Conservation (phyloP, 1,139 yeast genomes). For the Meyerozyma sp. region DNA sequence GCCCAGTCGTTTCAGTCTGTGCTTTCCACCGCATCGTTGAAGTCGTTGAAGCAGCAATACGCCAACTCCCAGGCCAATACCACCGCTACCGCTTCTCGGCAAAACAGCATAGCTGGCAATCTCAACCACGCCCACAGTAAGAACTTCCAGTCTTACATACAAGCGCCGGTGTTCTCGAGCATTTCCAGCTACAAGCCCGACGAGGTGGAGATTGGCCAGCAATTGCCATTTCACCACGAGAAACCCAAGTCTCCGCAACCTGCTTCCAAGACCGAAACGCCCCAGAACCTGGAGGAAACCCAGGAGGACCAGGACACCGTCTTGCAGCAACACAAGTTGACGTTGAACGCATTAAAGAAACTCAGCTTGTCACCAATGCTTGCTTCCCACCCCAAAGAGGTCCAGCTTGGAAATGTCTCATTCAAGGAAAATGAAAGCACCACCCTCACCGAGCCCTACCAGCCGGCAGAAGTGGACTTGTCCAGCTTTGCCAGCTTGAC, state of each 20-base stretch:
- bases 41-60: slow-evolving; percentile 36
- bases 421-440: slow-evolving; percentile 2
- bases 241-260: slow-evolving; percentile 3
- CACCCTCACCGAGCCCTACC: slow-evolving; percentile 30
- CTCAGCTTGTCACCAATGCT: slow-evolving; percentile 42
- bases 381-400: background rate
- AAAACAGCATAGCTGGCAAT: slow-evolving; percentile 4
- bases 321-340: slow-evolving; percentile 38
- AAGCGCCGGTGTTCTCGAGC: slow-evolving; percentile 43
- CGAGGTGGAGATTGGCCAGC: slow-evolving; percentile 39
- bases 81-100: slow-evolving; percentile 4
- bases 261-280: slow-evolving; percentile 5
- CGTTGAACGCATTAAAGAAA: slow-evolving; percentile 42
- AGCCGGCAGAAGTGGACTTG: slow-evolving; percentile 52
- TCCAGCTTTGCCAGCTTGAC: slow-evolving; percentile 45
- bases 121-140: slow-evolving; percentile 14
- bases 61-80: slow-evolving; percentile 10
- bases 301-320: slow-evolving; percentile 32
- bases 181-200: slow-evolving; percentile 27
- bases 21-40: slow-evolving; percentile 55
- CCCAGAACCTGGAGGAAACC: slow-evolving; percentile 11
- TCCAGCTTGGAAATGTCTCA: slow-evolving; percentile 2
- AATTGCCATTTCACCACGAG: slow-evolving; percentile 34
- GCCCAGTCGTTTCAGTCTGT: slow-evolving; percentile 63
- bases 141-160: slow-evolving; percentile 44